These are phyloP conservation scores for Cercospora sp. DNA, from an alignment of 2,329 filamentous ascomycete species.

Conservation along the genomic window DNA sequence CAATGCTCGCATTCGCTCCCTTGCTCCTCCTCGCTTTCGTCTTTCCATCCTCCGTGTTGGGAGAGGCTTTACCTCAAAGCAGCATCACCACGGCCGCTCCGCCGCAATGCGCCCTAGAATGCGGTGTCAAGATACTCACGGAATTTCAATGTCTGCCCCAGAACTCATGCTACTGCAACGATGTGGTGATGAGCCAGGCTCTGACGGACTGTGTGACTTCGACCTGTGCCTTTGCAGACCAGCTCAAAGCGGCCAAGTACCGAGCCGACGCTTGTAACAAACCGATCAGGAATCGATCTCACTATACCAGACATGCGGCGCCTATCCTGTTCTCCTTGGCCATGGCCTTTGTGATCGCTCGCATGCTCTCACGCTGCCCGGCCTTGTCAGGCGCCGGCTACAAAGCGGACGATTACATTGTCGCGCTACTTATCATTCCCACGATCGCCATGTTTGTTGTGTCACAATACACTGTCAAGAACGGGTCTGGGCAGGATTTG, in stretches of 20 bases:
- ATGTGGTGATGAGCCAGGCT: not conserved
- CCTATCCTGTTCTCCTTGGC: slow-evolving; percentile 9
- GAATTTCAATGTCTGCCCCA: not conserved
- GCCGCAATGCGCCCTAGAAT: slow-evolving; percentile 4
- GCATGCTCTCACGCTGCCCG: slow-evolving; percentile 7
- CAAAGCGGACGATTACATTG: slow-evolving; percentile 4
- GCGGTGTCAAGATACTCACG: slow-evolving; percentile 7
- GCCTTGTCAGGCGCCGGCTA: slow-evolving; percentile 1
- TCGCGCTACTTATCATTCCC: not conserved
- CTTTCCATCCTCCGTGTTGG: not conserved
- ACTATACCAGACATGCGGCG: not conserved
- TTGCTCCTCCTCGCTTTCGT: not conserved
- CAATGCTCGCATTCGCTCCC: not conserved
- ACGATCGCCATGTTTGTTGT: slow-evolving; percentile 23
- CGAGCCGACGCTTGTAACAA: not conserved
- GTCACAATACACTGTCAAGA: slow-evolving; percentile 19
- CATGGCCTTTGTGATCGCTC: slow-evolving; percentile 3
- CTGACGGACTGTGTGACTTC: not conserved
- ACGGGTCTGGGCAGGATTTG: slow-evolving; percentile 13
- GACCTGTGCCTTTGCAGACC: slow-evolving; percentile 1
- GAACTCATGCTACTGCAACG: slow-evolving; percentile 14
- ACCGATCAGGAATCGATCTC: slow-evolving; percentile 1
- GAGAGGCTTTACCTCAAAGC: not conserved
- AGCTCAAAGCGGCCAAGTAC: slow-evolving; percentile 8
- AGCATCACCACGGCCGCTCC: not conserved